Evolutionary conservation across 257 asterid species (phyloP), one percentile per base, ranked within the genome.

Genomic region (Striga asiatica): DNA sequence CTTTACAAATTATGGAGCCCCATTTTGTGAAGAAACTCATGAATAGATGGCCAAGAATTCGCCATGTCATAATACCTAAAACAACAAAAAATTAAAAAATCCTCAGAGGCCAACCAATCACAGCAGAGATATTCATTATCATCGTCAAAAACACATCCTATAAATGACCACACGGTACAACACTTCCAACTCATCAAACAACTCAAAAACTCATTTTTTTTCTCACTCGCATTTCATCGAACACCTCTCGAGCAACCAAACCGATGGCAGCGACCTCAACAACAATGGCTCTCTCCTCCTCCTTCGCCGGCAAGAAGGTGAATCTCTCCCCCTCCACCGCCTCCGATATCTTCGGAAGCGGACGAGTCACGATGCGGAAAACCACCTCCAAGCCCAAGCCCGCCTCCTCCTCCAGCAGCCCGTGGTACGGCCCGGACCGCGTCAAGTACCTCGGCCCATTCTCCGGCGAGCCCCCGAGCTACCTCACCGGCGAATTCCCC

Each of bases 241-340:
- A n/a, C n/a, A n/a, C n/a, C n/a, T n/a, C n/a, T n/a, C n/a, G n/a
- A n/a, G n/a, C n/a, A n/a, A n/a, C n/a, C n/a, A n/a, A n/a, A n/a
- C n/a, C n/a, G n/a, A n/a, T n/a, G n/a, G n/a, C n/a, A n/a, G n/a
- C n/a, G n/a, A n/a, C n/a, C n/a, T n/a, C n/a, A n/a, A n/a, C n/a
- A n/a, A n/a, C n/a, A n/a, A n/a, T n/a, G 3, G 35, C 82, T 54
- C 82, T 79, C 25, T 79, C 80, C 3, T 79, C 85, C 11, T 73
- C 82, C 6, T 70, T 78, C 18, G 80, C 76, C 66, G 80, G 82
- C 20, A 54, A 71, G 60, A 8, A 76, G 50, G 27, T 29, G 3
- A 29, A 29, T 7, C 35, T 29, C 6, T 29, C 35, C 35, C 35
- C 35, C n/a, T n/a, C n/a, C 2, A 5, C 35, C 35, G 35, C 1